Conservation (phyloP, 2,329 filamentous ascomycete species). For the Colletotrichum tropicicola region DNA sequence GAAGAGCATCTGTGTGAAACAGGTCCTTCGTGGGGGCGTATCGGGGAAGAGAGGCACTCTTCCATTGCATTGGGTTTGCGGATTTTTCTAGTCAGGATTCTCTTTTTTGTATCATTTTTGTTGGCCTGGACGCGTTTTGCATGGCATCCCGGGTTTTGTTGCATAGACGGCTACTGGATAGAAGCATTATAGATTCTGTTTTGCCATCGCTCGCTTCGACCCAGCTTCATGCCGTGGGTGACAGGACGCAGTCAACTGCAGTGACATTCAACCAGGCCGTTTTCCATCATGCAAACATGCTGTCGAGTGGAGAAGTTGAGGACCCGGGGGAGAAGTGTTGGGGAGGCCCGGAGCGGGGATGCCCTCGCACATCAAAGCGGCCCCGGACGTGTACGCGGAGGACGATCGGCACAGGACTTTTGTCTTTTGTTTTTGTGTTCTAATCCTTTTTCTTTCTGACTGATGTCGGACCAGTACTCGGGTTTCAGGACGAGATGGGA, state of each 20-base stretch:
- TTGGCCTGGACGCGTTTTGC: slow-evolving; percentile 6
- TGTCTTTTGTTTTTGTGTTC: not conserved
- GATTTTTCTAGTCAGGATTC: not conserved
- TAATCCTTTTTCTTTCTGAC: not conserved
- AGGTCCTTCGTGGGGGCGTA: slow-evolving; percentile 16
- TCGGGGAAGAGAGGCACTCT: not conserved
- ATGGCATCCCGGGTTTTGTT: slow-evolving; percentile 19
- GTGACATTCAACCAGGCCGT: not conserved
- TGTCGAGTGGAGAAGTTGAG: not conserved
- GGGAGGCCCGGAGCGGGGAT: not conserved
- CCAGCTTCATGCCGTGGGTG: too few species aligned
- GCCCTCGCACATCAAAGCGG: slow-evolving; percentile 14
- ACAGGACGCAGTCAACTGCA: not conserved
- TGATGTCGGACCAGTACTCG: not conserved
- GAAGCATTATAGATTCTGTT: slow-evolving; percentile 25
- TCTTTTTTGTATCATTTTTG: not conserved
- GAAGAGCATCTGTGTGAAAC: not conserved
- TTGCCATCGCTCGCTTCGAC: slow-evolving; percentile 1
- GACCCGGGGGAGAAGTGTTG: not conserved
- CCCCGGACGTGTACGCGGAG: not conserved
- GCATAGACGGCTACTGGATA: slow-evolving; percentile 26
- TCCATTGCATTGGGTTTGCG: slow-evolving; percentile 6
- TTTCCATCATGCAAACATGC: not conserved
- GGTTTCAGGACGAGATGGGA: slow-evolving; percentile 11
- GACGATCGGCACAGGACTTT: not conserved